These are phyloP conservation scores for Leptomonas pyrrhocoris DNA, from an alignment of 208 protist species.

Conservation along the genomic window DNA sequence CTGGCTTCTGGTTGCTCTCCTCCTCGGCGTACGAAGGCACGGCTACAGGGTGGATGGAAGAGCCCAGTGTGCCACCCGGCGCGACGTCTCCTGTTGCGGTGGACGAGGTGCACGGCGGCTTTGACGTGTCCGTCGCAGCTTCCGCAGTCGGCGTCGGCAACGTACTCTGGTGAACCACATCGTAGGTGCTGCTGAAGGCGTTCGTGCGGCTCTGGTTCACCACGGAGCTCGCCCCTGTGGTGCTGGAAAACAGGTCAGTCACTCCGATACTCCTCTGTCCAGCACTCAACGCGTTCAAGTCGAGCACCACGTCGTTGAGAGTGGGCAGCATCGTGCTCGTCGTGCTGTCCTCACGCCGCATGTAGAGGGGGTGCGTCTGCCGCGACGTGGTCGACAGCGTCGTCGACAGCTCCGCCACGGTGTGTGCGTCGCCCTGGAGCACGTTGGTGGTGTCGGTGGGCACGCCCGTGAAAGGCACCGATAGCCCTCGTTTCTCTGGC, in stretches of 20 bases:
- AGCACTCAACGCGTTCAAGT: neutral
- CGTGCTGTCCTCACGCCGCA: conserved; percentile 1
- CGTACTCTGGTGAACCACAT: conserved; percentile 14
- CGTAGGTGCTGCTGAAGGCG: conserved; percentile 4
- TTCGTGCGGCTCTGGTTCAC: conserved; percentile 9
- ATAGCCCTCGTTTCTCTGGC: conserved; percentile 9
- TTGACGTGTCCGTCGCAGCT: conserved; percentile 1
- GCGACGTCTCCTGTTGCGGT: neutral
- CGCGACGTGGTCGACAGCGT: conserved; percentile 10
- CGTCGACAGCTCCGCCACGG: conserved; percentile 1
- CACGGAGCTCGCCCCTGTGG: neutral
- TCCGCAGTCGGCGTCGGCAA: neutral
- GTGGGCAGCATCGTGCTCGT: conserved; percentile 8
- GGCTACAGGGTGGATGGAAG: neutral
- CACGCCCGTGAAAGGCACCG: neutral
- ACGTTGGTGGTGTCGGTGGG: neutral
- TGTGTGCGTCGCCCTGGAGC: neutral
- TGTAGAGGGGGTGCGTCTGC: conserved; percentile 5
- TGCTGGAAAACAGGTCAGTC: conserved; percentile 1
- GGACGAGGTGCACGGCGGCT: neutral
- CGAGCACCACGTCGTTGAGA: conserved; percentile 4
- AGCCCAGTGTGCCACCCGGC: neutral
- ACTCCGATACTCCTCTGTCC: neutral
- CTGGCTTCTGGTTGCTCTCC: neutral
- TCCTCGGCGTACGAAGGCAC: neutral